Evolutionary conservation across 1,284 basidiomycete genomes (phyloP).

Genomic region (Ceratobasidium sp.): DNA sequence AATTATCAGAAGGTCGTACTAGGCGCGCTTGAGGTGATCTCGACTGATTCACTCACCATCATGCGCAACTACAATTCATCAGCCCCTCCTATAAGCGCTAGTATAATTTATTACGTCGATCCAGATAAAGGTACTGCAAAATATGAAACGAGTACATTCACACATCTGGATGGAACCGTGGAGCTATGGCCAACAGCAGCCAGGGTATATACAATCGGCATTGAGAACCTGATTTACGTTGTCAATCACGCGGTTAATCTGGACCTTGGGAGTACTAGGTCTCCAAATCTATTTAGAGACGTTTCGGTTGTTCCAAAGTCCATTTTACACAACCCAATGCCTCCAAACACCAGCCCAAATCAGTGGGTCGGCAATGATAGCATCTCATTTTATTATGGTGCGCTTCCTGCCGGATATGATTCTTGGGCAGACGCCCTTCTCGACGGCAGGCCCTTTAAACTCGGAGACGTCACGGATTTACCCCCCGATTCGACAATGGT

Average conservation of each 20-base stretch:
- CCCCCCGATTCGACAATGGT: background rate
- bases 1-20: background rate
- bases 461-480: background rate
- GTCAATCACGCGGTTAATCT: conserved; percentile 17
- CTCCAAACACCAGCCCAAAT: background rate
- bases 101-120: background rate
- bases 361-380: background rate
- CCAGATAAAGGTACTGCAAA: background rate
- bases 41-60: conserved; percentile 12
- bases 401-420: background rate
- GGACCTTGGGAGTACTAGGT: background rate
- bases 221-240: background rate
- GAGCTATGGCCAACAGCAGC: background rate
- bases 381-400: conserved; percentile 1
- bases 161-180: background rate
- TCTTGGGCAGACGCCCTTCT: background rate
- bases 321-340: background rate
- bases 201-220: background rate
- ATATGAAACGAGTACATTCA: background rate
- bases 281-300: background rate
- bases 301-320: background rate
- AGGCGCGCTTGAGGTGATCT: conserved; percentile 7
- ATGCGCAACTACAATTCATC: background rate
- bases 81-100: background rate
- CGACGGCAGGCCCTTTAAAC: background rate